A percentile compares a stretch with the other conserved stretches of the same genome.
Conservation (phyloP, 768 basidiomycete genomes). For the Phanerochaete carnosa region DNA sequence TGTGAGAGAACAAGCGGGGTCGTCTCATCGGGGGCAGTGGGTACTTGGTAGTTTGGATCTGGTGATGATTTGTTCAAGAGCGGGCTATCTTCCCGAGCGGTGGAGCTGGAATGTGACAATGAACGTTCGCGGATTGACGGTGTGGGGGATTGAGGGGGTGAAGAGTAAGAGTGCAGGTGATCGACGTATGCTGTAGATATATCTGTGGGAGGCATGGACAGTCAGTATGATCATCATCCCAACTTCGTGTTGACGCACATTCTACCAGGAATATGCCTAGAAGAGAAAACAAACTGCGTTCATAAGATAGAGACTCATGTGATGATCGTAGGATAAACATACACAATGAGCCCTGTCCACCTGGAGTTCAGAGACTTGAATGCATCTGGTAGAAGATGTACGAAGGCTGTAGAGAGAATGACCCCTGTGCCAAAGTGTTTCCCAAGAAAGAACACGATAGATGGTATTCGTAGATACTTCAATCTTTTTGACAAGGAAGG, state of each 20-base stretch:
- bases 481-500: slow-evolving; percentile 59
- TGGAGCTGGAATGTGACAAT: neutral
- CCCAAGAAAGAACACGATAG: slow-evolving; percentile 74
- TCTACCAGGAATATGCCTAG: slow-evolving; percentile 75
- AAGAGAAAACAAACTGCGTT: slow-evolving; percentile 54
- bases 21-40: neutral
- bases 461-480: slow-evolving; percentile 56
- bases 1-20: slow-evolving; percentile 1
- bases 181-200: slow-evolving; percentile 75
- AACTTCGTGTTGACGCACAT: slow-evolving; percentile 44
- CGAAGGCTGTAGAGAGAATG: slow-evolving; percentile 80
- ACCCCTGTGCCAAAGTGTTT: slow-evolving; percentile 89
- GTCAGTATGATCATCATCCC: neutral
- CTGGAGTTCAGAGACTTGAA: slow-evolving; percentile 49
- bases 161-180: slow-evolving; percentile 59
- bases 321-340: slow-evolving; percentile 24
- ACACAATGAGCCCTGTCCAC: slow-evolving; percentile 75
- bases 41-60: neutral
- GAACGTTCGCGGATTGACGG: slow-evolving; percentile 8
- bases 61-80: neutral
- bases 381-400: slow-evolving; percentile 76
- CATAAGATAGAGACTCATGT: neutral
- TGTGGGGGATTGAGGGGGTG: slow-evolving; percentile 30
- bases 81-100: neutral
- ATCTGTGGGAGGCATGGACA: slow-evolving; percentile 40